A percentile compares a stretch with the other conserved stretches of the same genome.
Conservation (phyloP, 2,329 filamentous ascomycete species). For the Cercospora zeina region DNA sequence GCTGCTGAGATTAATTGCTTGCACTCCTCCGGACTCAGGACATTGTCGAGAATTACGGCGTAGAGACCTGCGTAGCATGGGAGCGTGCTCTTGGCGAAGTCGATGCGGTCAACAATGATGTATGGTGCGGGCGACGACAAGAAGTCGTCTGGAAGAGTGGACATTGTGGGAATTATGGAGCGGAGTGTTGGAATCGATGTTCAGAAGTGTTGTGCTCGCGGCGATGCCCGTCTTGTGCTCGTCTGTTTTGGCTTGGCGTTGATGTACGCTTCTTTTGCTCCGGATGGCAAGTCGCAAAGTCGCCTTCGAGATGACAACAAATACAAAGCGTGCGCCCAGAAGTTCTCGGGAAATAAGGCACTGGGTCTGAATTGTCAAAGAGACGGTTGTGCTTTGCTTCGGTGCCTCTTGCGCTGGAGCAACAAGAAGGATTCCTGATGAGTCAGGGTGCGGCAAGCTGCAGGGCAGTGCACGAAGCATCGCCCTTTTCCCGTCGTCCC, state of each 20-base stretch:
- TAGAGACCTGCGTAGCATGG: slow-evolving; percentile 57
- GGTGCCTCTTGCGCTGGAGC: not conserved
- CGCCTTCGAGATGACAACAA: not conserved
- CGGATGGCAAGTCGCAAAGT: not conserved
- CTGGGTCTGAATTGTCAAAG: not conserved
- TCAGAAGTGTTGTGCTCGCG: not conserved
- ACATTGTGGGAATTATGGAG: slow-evolving; percentile 3
- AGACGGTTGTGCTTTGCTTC: not conserved
- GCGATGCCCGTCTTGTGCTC: not conserved
- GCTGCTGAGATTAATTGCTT: slow-evolving; percentile 55
- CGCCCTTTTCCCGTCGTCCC: not conserved
- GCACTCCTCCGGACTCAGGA: slow-evolving; percentile 66
- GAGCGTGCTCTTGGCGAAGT: slow-evolving; percentile 56
- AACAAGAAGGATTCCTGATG: slow-evolving; percentile 1
- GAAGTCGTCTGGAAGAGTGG: slow-evolving; percentile 49
- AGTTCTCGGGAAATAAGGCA: not conserved
- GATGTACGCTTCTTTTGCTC: not conserved
- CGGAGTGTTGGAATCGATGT: not conserved
- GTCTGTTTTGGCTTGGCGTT: not conserved
- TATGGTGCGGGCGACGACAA: slow-evolving; percentile 50
- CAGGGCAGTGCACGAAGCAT: not conserved
- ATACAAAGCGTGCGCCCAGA: not conserved
- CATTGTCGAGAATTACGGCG: slow-evolving; percentile 64
- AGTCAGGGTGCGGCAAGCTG: not conserved
- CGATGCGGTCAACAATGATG: slow-evolving; percentile 52